Evolutionary conservation across 805 yeast genomes (phyloP), one percentile per base, ranked within the genome.

Genomic region (Yarrowia yakushimensis): DNA sequence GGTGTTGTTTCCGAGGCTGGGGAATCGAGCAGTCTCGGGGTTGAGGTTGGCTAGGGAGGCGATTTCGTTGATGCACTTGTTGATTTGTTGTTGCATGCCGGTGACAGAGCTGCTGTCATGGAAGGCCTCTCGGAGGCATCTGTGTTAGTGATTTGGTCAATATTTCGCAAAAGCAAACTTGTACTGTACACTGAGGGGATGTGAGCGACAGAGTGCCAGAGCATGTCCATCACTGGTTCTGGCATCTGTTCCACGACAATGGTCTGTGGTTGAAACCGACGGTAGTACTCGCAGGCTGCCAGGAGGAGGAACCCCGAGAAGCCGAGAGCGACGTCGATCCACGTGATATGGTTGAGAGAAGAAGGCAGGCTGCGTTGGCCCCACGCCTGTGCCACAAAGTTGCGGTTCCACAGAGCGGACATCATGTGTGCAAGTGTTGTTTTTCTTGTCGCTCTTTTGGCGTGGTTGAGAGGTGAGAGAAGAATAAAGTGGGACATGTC

Each of bases 41-140:
- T 7, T 33, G 20, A 33, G 34, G 22, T 12, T 31, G 10, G 55
- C 43, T 25, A 25, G n/a, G 13, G 59, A 23, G 4, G 43, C 17
- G 33, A 52, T 33, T 17, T 52, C 59, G 42, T 17, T n/a, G 33
- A 52, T 36, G 59, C 59, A 52, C 12, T 52, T 52, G 59, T 52
- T 52, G 33, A 52, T 20, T 9, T 52, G 59, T 17, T 34, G 33
- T 17, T 52, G 39, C 39, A 52, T 52, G 42, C 33, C 42, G 7
- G 23, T n/a, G 37, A 52, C 43, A 52, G 25, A 9, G 43, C 25
- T 23, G 34, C 15, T 34, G 36, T 36, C 43, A 36, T 36, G 31
- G 43, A 52, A 52, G 42, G 59, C 59, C 37, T 52, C 59, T 52
- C 59, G 25, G 43, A 52, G 59, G 37, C 59, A 52, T 36, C 59